A percentile compares a stretch with the other conserved stretches of the same genome.
Conservation (phyloP, 176 grass and related monocot genomes). For the Carex cristatella region DNA sequence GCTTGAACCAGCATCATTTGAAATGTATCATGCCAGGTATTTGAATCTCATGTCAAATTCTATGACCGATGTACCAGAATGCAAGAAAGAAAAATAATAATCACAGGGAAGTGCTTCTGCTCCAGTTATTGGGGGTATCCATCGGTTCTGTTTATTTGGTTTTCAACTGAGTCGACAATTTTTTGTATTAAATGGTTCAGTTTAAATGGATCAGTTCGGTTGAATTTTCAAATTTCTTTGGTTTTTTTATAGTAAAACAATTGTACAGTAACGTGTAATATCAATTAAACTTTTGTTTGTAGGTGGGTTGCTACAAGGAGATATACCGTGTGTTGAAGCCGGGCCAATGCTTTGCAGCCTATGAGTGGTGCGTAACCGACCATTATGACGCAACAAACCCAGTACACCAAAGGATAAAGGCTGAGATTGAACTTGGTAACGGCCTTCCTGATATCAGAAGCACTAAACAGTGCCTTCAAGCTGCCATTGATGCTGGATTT, state of each 20-base stretch:
- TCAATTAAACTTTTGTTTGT: constrained; percentile 20
- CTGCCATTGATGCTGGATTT: constrained; percentile 84
- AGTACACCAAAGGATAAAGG: constrained; percentile 74
- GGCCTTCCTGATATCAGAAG: constrained; percentile 87
- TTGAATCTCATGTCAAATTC: background rate
- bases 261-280: background rate
- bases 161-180: too few species aligned
- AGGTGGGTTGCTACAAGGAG: constrained; percentile 97
- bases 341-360: constrained; percentile 87
- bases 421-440: constrained; percentile 86
- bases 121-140: too few species aligned
- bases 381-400: constrained; percentile 75
- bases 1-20: background rate
- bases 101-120: background rate
- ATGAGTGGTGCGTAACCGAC: constrained; percentile 93
- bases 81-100: background rate
- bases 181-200: too few species aligned
- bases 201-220: too few species aligned
- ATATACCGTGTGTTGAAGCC: constrained; percentile 87
- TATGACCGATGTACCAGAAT: background rate
- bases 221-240: too few species aligned
- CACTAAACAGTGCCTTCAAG: constrained; percentile 78
- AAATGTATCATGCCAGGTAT: background rate
- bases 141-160: too few species aligned
- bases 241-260: background rate